Evolutionary conservation across 108 stramenopile genomes (phyloP), one percentile per base, ranked within the genome.

Genomic region (Cylindrotheca fusiformis): DNA sequence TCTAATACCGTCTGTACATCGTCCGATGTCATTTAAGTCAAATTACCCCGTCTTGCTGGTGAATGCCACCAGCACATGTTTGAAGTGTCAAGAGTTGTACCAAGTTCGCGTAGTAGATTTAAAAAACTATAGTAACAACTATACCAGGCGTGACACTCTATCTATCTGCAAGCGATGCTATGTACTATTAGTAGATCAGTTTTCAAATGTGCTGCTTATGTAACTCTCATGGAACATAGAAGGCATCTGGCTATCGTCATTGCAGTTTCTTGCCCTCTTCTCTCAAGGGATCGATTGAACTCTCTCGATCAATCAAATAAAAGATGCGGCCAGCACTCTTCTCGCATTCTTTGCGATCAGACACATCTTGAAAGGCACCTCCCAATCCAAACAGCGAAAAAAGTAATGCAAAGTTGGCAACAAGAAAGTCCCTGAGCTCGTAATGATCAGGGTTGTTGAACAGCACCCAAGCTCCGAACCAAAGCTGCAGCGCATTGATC

Each of bases 391-490:
- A 76, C 46, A 85, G 60, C 4, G 82, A 79, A 28, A 91, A 74
- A 23, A 91, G 28, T 0, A 87, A 57, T 6, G 79, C 56, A 47
- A 91, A 83, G 53, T 85, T 80, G 46, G 80, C 55, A 48, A 84
- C 80, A 31, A 84, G 54, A 33, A 81, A 82, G 28, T 85, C 80
- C 1, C 64, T 65, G 56, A 74, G 86, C 21, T 32, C 46, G 41
- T 64, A 84, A 6, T 51, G 53, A 14, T 68, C 75, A 24, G 65
- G 58, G 36, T 69, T 67, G 27, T 48, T 66, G 26, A 57, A 24
- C 1, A 85, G 63, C 27, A 86, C 55, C 55, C 63, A 81, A 2
- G 72, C 75, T 36, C 85, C 88, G 70, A 69, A 84, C 80, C 83
- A 82, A 48, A 83, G 80, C 63, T 74, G 53, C 48, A 85, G 46